phyloP scores from a whole-genome alignment of 2,329 filamentous ascomycete genomes.

The Penicillium digitatum region DNA sequence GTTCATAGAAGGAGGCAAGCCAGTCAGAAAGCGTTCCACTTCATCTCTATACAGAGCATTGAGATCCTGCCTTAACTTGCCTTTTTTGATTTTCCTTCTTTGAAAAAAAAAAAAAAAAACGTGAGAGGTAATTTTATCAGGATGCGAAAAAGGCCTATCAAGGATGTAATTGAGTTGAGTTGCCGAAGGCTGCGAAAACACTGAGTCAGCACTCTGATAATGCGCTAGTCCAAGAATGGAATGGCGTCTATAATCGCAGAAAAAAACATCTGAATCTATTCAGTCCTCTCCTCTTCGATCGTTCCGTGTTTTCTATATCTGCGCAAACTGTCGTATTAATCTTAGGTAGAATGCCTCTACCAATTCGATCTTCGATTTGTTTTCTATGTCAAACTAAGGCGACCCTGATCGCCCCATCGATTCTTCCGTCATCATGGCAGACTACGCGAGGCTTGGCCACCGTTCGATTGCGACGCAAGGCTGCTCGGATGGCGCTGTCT shows the following conservation, averaged over 20 bases:
- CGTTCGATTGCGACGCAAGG: slow-evolving; percentile 31
- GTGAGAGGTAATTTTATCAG: no score
- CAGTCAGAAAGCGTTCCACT: no score
- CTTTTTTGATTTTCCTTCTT: no score
- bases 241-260: slow-evolving; percentile 2
- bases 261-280: slow-evolving; percentile 10
- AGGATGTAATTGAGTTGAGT: no score
- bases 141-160: no score
- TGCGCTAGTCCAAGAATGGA: slow-evolving; percentile 3
- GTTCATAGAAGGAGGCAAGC: no score
- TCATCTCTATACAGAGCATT: no score
- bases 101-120: no score
- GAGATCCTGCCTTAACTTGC: no score
- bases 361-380: slow-evolving; percentile 30
- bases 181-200: neutral
- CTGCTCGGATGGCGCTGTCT: slow-evolving; percentile 39
- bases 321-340: slow-evolving; percentile 14
- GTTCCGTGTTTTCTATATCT: neutral
- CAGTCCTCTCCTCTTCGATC: slow-evolving; percentile 5
- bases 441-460: slow-evolving; percentile 33
- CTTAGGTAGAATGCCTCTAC: slow-evolving; percentile 29
- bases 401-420: slow-evolving; percentile 11
- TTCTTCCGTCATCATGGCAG: slow-evolving; percentile 27
- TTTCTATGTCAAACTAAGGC: slow-evolving; percentile 32
- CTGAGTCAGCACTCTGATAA: neutral